Percentiles rank a stretch among this genome's conserved stretches.
phyloP scores from a whole-genome alignment of 805 yeast species.

The Barnettozyma populi region DNA sequence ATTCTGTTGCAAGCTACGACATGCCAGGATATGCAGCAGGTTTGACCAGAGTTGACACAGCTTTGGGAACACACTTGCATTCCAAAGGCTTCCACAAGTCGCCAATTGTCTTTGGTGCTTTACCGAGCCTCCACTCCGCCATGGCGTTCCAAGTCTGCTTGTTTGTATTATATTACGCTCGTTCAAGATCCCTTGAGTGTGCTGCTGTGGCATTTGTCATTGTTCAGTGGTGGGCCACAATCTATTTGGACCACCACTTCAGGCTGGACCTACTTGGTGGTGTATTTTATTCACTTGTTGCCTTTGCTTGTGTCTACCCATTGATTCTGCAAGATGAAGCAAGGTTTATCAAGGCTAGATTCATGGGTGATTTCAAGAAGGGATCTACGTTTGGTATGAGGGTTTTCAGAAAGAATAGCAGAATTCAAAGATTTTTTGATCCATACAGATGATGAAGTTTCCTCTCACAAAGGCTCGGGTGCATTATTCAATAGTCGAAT shows the following conservation, averaged over 20 bases:
- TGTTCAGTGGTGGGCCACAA: slow-evolving; percentile 71
- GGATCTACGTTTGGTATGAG: slow-evolving; percentile 62
- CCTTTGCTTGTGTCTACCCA: slow-evolving; percentile 38
- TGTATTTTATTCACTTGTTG: slow-evolving; percentile 41
- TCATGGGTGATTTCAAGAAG: slow-evolving; percentile 33
- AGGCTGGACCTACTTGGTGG: slow-evolving; percentile 57
- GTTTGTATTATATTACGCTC: slow-evolving; percentile 38
- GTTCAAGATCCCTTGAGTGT: slow-evolving; percentile 23
- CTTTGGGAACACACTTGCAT: slow-evolving; percentile 54
- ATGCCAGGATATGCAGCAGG: slow-evolving; percentile 73
- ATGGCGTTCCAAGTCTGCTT: slow-evolving; percentile 48
- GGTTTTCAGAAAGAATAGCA: slow-evolving; percentile 41
- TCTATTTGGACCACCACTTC: slow-evolving; percentile 71
- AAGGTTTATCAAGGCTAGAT: slow-evolving; percentile 27
- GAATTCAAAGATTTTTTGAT: slow-evolving; percentile 48
- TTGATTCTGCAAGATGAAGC: slow-evolving; percentile 30
- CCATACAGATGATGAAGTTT: slow-evolving; percentile 38
- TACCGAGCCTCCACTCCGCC: slow-evolving; percentile 60
- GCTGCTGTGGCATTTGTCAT: slow-evolving; percentile 40
- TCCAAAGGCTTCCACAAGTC: slow-evolving; percentile 59
- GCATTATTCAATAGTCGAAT: no score
- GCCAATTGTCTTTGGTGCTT: slow-evolving; percentile 66
- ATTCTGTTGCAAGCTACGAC: slow-evolving; percentile 49
- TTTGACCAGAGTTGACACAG: slow-evolving; percentile 56
- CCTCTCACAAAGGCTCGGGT: no score